Percentiles rank a stretch among this genome's conserved stretches.
Evolutionary conservation across 2,329 filamentous ascomycete species (phyloP).

Genomic region (Ophiostoma piceae): DNA sequence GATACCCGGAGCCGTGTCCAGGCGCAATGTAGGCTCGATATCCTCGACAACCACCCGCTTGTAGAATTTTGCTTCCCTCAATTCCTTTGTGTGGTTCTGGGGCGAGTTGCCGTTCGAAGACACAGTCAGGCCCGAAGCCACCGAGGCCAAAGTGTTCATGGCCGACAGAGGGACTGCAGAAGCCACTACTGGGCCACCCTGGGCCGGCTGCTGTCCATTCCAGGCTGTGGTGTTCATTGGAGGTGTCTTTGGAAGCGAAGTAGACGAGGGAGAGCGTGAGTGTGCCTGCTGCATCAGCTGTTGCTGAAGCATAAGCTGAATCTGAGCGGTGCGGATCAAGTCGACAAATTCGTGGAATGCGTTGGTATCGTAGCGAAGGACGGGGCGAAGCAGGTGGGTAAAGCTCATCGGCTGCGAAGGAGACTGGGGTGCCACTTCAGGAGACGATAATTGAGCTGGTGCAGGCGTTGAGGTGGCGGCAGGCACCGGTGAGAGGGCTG

Average conservation of each 20-base stretch:
- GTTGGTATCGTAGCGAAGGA: slow-evolving; percentile 74
- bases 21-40: slow-evolving; percentile 84
- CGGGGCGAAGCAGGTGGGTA: slow-evolving; percentile 73
- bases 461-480: not conserved
- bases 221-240: slow-evolving; percentile 53
- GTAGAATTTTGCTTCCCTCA: slow-evolving; percentile 92
- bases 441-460: slow-evolving; percentile 1
- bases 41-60: slow-evolving; percentile 85
- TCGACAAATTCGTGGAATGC: slow-evolving; percentile 82
- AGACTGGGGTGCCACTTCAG: slow-evolving; percentile 30
- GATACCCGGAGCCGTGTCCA: slow-evolving; percentile 83
- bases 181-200: not conserved
- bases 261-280: slow-evolving; percentile 60
- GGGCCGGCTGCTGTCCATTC: slow-evolving; percentile 4
- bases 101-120: slow-evolving; percentile 31
- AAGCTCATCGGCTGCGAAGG: slow-evolving; percentile 65
- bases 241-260: slow-evolving; percentile 26
- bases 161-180: slow-evolving; percentile 13
- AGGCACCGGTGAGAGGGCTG: not conserved
- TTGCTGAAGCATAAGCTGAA: slow-evolving; percentile 24
- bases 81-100: slow-evolving; percentile 36
- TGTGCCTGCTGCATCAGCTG: slow-evolving; percentile 46
- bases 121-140: slow-evolving; percentile 44
- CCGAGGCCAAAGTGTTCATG: slow-evolving; percentile 31
- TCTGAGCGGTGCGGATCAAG: slow-evolving; percentile 60